Evolutionary conservation across 768 basidiomycete genomes (phyloP).

Genomic region (Lactarius deliciosus): DNA sequence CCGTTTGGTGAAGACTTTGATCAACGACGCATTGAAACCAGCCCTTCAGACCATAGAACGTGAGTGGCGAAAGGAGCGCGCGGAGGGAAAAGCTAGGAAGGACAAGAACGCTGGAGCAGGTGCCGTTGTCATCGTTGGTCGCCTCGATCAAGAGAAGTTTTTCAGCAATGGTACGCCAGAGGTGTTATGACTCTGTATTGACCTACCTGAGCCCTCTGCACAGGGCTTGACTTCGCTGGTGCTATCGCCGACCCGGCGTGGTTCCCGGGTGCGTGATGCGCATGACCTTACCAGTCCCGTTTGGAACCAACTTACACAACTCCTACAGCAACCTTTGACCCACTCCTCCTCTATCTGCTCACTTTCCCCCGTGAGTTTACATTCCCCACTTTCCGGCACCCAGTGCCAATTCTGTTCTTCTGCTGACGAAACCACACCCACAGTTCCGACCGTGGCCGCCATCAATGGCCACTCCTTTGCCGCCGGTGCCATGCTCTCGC

Average conservation of each 20-base stretch:
- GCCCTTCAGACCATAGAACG: conserved; percentile 71
- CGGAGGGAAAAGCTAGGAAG: conserved; percentile 33
- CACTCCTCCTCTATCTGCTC: conserved; percentile 64
- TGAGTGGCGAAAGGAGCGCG: conserved; percentile 61
- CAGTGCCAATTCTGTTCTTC: background rate
- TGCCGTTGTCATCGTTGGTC: conserved; percentile 75
- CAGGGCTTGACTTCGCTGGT: conserved; percentile 65
- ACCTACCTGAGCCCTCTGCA: background rate
- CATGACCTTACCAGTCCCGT: background rate
- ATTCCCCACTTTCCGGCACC: background rate
- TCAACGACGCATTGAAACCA: conserved; percentile 61
- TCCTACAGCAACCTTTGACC: conserved; percentile 51
- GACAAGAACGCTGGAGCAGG: conserved; percentile 59
- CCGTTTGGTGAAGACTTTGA: conserved; percentile 57
- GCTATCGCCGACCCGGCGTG: conserved; percentile 55
- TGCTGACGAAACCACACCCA: background rate
- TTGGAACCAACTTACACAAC: background rate
- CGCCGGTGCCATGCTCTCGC: conserved; percentile 73
- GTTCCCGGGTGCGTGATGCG: conserved; percentile 55
- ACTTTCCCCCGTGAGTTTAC: conserved; percentile 69
- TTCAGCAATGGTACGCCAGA: conserved; percentile 70
- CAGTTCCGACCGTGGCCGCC: conserved; percentile 77
- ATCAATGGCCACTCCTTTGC: conserved; percentile 88
- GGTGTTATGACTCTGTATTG: background rate
- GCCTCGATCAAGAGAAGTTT: conserved; percentile 77